phyloP scores from a whole-genome alignment of 805 yeast genomes.

The Diddensiella caesifluorescens region DNA sequence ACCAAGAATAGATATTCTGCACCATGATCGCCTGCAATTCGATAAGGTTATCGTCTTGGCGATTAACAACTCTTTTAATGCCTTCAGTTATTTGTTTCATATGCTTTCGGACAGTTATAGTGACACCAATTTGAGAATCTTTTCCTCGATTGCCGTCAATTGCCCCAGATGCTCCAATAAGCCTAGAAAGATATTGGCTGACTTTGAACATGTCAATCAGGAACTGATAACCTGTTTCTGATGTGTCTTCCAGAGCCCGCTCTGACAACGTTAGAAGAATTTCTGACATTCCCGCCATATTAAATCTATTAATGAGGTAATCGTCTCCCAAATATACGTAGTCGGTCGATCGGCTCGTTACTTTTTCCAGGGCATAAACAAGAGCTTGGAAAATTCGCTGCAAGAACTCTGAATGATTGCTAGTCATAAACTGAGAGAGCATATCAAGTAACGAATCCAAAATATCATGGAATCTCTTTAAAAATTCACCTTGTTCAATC shows the following conservation, averaged over 20 bases:
- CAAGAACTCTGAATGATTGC: constrained; percentile 14
- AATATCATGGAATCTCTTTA: constrained; percentile 36
- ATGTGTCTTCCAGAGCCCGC: constrained; percentile 7
- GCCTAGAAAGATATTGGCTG: constrained; percentile 14
- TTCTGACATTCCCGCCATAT: constrained; percentile 48
- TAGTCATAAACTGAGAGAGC: constrained; percentile 34
- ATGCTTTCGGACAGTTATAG: constrained; percentile 11
- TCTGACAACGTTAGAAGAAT: constrained; percentile 16
- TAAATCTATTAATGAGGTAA: constrained; percentile 24
- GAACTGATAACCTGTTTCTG: constrained; percentile 7
- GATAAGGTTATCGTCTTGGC: constrained; percentile 10
- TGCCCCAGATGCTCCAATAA: constrained; percentile 18
- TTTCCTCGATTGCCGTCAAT: constrained; percentile 20
- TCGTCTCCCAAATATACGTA: constrained; percentile 21
- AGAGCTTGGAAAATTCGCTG: constrained; percentile 22
- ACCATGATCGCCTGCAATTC: constrained; percentile 49
- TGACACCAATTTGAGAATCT: constrained; percentile 11
- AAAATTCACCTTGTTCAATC: constrained; percentile 47
- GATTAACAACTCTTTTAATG: constrained; percentile 10
- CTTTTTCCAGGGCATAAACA: constrained; percentile 24
- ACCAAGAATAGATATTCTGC: constrained; percentile 53
- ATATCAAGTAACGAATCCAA: constrained; percentile 30
- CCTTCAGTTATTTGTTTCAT: constrained; percentile 18
- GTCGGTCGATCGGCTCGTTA: constrained; percentile 17
- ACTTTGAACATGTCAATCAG: constrained; percentile 17